Base-by-base conservation (phyloP, 148 eudicot genomes). In the Vaccinium vitisidaea region DNA sequence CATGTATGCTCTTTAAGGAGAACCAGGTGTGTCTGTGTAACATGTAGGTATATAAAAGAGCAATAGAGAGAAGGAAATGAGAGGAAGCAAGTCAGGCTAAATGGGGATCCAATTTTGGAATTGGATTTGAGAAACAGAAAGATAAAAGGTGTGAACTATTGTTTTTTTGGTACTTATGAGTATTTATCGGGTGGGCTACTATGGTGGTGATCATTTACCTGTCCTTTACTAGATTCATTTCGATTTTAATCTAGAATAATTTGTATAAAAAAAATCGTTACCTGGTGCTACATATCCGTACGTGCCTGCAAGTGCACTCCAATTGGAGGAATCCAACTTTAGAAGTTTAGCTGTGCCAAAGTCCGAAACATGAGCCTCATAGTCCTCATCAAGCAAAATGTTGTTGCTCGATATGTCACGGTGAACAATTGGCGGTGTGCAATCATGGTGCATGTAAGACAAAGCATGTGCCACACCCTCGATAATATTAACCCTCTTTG, bases 361-460 rank as follows among this genome's bases (percentile, higher is more conserved):
- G 82, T 79, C 69, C 2, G 69, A 79, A 18, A 79, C 8, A 16
- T 23, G 48, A 15, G 82, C 82, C 50, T 79, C 82, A 3, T 55
- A 30, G 2, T 79, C 25, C 12, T 30, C 21, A 32, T 79, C 69
- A 14, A 79, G 2, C 50, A 79, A 8, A 32, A 79, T 2, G 14
- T 79, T 79, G 6, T 32, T 55, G 49, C 81, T 78, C 0, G 81
- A 78, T 52, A 78, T 53, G 81, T 78, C 81, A 27, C 81, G 81
- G 13, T 78, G 82, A 56, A 79, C 23, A 7, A 79, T 30, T 36
- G 82, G 82, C 2, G 82, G 48, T 56, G 49, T n/a, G 76, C 83
- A 82, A 49, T 82, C 83, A 49, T 82, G 83, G 83, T 82, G 83
- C 76, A 82, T 43, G 75, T 81, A 81, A 0, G 83, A 81, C 19